A percentile compares a stretch with the other conserved stretches of the same genome.
Evolutionary conservation across 768 basidiomycete species (phyloP).

Genomic region (Pleurotus citrinopileatus): DNA sequence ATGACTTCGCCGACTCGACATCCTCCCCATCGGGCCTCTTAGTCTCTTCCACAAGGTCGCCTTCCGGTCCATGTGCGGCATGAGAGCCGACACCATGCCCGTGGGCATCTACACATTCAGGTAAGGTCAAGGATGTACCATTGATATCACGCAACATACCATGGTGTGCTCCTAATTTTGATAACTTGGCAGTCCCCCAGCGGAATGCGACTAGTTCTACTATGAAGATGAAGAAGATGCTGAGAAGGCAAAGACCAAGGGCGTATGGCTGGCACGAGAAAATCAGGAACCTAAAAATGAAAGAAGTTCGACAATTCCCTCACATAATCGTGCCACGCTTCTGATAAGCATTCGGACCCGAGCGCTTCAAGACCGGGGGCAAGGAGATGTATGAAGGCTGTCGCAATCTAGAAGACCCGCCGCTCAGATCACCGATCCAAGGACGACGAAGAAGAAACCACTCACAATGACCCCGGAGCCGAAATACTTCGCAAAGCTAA

Average conservation of each 20-base stretch:
- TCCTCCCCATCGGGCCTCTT: not conserved
- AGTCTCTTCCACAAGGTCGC: constrained; percentile 7
- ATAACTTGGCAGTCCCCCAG: constrained; percentile 74
- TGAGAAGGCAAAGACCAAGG: constrained; percentile 74
- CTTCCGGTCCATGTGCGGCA: constrained; percentile 72
- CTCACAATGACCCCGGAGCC: constrained; percentile 86
- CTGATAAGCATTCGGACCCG: constrained; percentile 61
- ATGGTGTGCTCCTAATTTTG: constrained; percentile 58
- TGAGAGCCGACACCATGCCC: constrained; percentile 60
- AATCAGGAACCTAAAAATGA: not conserved
- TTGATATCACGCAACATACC: constrained; percentile 35
- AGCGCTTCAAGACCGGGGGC: constrained; percentile 73
- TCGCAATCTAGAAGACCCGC: constrained; percentile 66
- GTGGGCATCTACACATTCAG: constrained; percentile 50
- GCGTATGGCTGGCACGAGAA: constrained; percentile 63
- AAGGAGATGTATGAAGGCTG: constrained; percentile 84
- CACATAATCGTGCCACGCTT: constrained; percentile 76
- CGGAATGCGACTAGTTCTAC: constrained; percentile 86
- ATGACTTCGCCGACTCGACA: not conserved
- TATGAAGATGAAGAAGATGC: constrained; percentile 83
- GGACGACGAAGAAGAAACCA: constrained; percentile 11
- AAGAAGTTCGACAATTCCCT: no score
- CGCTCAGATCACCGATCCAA: not conserved
- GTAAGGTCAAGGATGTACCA: not conserved
- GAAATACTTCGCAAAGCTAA: constrained; percentile 84